These are phyloP conservation scores for Amanita pallidorosea DNA, from an alignment of 768 basidiomycete species.

Conservation along the genomic window DNA sequence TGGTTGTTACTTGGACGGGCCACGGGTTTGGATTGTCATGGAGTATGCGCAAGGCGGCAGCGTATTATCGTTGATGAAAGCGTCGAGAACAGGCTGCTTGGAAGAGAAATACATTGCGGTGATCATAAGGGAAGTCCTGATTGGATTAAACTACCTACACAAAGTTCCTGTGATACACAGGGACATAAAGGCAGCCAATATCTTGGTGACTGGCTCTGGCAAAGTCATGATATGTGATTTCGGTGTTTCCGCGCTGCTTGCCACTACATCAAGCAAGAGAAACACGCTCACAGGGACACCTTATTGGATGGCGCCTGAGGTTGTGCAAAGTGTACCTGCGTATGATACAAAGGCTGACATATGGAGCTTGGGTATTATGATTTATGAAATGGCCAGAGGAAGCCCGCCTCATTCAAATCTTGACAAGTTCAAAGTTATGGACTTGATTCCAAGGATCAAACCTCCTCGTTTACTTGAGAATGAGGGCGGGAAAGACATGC, in stretches of 20 bases:
- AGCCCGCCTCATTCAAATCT: slow-evolving; percentile 87
- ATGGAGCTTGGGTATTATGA: slow-evolving; percentile 94
- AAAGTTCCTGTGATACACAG: slow-evolving; percentile 92
- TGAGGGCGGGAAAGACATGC: slow-evolving; percentile 76
- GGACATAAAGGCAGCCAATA: slow-evolving; percentile 96
- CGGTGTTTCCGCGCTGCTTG: slow-evolving; percentile 90
- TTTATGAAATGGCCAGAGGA: slow-evolving; percentile 96
- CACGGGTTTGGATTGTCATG: slow-evolving; percentile 99
- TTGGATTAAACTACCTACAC: slow-evolving; percentile 84
- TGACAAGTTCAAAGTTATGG: slow-evolving; percentile 78
- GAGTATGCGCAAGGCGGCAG: slow-evolving; percentile 95
- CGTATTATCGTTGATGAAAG: slow-evolving; percentile 88
- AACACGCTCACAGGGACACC: slow-evolving; percentile 96
- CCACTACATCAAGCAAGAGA: slow-evolving; percentile 78
- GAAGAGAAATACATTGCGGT: slow-evolving; percentile 87
- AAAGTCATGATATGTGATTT: slow-evolving; percentile 97
- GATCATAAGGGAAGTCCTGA: slow-evolving; percentile 82
- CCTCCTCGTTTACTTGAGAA: slow-evolving; percentile 73
- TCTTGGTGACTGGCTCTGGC: slow-evolving; percentile 80
- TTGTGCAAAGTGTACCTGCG: slow-evolving; percentile 76
- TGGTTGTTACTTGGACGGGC: slow-evolving; percentile 92
- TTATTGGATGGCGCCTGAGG: slow-evolving; percentile 99
- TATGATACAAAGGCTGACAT: slow-evolving; percentile 98
- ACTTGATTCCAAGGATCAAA: slow-evolving; percentile 76
- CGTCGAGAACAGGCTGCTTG: slow-evolving; percentile 57